These are phyloP conservation scores for Pseudisothecium myosuroides DNA, from an alignment of 225 moss, liverwort and hornwort species.

Conservation along the genomic window DNA sequence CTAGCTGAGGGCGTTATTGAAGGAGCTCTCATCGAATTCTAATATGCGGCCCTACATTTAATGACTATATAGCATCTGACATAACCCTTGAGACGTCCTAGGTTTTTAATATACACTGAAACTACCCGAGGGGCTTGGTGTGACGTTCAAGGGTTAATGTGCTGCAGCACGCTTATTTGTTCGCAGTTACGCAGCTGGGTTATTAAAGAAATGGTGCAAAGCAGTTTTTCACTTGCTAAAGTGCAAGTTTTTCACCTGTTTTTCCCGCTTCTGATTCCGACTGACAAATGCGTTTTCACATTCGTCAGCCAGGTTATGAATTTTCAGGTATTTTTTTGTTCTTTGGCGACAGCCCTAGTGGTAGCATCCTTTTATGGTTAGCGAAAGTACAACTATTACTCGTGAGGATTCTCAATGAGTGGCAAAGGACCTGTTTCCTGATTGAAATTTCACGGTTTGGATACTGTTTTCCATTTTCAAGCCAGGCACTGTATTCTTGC, in stretches of 20 bases:
- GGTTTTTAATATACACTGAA: neutral
- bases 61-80: neutral
- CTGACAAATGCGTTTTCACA: neutral
- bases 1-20: neutral
- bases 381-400: neutral
- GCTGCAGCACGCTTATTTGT: neutral
- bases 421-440: neutral
- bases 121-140: neutral
- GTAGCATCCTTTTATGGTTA: neutral
- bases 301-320: neutral
- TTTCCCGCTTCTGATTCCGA: neutral
- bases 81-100: neutral
- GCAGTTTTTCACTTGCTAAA: neutral
- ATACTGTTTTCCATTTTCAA: neutral
- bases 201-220: neutral
- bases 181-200: neutral
- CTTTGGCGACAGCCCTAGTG: neutral
- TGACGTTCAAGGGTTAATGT: neutral
- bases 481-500: neutral
- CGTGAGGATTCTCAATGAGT: neutral
- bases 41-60: neutral
- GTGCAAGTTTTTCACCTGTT: conserved; percentile 2
- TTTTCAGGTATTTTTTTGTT: neutral
- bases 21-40: neutral
- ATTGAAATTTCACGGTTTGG: neutral